Conservation (phyloP, 2,329 filamentous ascomycete genomes). For the Epichloe sp. region DNA sequence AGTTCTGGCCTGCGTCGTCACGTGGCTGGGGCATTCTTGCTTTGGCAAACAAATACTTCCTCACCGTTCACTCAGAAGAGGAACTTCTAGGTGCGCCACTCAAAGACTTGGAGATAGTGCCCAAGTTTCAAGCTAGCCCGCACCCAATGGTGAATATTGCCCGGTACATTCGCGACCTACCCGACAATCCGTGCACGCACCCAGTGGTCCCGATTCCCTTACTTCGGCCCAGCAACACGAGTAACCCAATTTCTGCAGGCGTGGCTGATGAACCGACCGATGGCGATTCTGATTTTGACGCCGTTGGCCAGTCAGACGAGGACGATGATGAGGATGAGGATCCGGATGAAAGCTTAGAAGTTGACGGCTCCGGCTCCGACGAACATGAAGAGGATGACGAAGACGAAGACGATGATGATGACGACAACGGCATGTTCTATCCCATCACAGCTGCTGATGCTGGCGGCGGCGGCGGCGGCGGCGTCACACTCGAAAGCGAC, state of each 20-base stretch:
- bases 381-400: constrained; percentile 1
- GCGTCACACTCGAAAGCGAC: neutral
- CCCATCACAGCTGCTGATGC: neutral
- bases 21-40: constrained; percentile 37
- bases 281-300: constrained; percentile 8
- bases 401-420: neutral
- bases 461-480: neutral
- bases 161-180: constrained; percentile 13
- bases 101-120: constrained; percentile 10
- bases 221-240: neutral
- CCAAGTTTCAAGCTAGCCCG: constrained; percentile 4
- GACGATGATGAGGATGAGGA: constrained; percentile 9
- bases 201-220: neutral
- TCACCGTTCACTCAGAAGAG: constrained; percentile 20
- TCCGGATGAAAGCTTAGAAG: neutral
- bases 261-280: constrained; percentile 3
- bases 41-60: constrained; percentile 30
- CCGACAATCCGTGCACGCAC: constrained; percentile 18
- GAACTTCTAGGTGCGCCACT: constrained; percentile 20
- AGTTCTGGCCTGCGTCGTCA: constrained; percentile 16
- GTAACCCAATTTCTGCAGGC: neutral
- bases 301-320: constrained; percentile 8
- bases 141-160: constrained; percentile 15
- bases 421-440: neutral
- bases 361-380: neutral